These are phyloP conservation scores for Ophiocytium majus DNA, from an alignment of 352 stramenopile genomes.

Conservation along the genomic window DNA sequence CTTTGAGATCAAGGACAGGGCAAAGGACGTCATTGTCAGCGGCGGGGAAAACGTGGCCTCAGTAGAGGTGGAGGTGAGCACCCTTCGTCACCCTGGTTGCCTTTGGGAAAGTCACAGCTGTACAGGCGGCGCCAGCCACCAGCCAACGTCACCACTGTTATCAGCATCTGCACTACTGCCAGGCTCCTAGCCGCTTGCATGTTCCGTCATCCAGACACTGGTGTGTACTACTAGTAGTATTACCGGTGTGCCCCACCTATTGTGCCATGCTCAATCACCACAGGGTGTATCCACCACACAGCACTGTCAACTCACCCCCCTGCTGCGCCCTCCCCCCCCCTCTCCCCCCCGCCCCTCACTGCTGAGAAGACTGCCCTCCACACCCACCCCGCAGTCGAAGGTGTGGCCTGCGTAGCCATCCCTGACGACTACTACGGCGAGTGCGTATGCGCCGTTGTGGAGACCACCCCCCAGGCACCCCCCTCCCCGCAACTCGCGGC, in stretches of 20 bases:
- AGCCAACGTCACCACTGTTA: no score
- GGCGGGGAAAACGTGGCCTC: slow-evolving; percentile 59
- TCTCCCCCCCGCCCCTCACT: neutral
- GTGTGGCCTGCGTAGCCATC: slow-evolving; percentile 52
- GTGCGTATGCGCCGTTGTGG: slow-evolving; percentile 38
- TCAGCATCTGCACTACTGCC: no score
- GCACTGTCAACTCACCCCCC: neutral
- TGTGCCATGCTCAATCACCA: no score
- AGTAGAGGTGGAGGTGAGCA: slow-evolving; percentile 53
- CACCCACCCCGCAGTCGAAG: slow-evolving; percentile 44
- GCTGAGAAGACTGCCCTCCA: slow-evolving; percentile 44
- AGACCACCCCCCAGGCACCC: slow-evolving; percentile 24
- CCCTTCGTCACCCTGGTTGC: no score
- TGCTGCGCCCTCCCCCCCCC: slow-evolving; percentile 17
- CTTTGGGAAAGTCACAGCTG: no score
- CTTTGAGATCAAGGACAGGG: slow-evolving; percentile 54
- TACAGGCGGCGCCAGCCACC: no score
- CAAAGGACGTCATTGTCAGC: slow-evolving; percentile 59
- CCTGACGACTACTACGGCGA: slow-evolving; percentile 56
- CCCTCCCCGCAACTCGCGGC: neutral
- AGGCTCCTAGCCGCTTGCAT: no score
- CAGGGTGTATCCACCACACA: no score
- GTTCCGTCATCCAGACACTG: no score
- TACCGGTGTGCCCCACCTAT: no score
- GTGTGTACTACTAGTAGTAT: no score